Percentiles rank a stretch among this genome's conserved stretches.
Conservation (phyloP, 495 filamentous ascomycete species). For the Aspergillus avenaceus region DNA sequence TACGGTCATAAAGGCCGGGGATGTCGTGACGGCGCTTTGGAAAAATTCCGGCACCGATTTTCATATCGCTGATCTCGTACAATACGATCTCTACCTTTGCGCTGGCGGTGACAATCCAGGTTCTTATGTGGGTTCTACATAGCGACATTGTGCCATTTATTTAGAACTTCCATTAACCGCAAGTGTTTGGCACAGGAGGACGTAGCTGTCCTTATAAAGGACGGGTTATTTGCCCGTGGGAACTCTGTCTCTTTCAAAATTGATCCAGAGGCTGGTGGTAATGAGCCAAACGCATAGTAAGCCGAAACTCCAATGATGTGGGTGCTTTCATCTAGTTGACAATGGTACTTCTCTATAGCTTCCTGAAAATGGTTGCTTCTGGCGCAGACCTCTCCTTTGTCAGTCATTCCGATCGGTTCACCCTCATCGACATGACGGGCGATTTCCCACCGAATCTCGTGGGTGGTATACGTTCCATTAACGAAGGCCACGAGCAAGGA, state of each 20-base stretch:
- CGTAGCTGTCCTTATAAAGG: slow-evolving; percentile 34
- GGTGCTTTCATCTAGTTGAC: neutral
- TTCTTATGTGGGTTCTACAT: slow-evolving; percentile 30
- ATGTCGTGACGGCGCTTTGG: slow-evolving; percentile 54
- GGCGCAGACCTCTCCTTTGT: slow-evolving; percentile 48
- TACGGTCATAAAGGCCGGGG: slow-evolving; percentile 46
- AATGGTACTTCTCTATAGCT: slow-evolving; percentile 38
- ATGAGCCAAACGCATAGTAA: slow-evolving; percentile 60
- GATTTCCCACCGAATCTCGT: slow-evolving; percentile 46
- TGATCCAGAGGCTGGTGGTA: slow-evolving; percentile 41
- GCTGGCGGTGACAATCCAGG: slow-evolving; percentile 55
- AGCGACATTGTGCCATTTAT: neutral
- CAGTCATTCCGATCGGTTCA: slow-evolving; percentile 63
- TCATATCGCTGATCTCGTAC: slow-evolving; percentile 44
- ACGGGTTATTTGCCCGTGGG: slow-evolving; percentile 42
- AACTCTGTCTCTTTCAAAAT: slow-evolving; percentile 51
- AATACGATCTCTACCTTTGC: slow-evolving; percentile 60
- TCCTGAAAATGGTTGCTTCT: slow-evolving; percentile 58
- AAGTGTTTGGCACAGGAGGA: slow-evolving; percentile 30
- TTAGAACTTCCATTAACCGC: slow-evolving; percentile 3
- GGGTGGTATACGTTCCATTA: slow-evolving; percentile 36
- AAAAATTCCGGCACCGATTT: slow-evolving; percentile 51
- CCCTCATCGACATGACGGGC: slow-evolving; percentile 64
- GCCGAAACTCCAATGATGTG: no score
- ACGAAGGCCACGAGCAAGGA: slow-evolving; percentile 14